Percentiles rank a stretch among this genome's conserved stretches.
These are phyloP conservation scores for Chrysoporthe puriensis DNA, from an alignment of 2,329 filamentous ascomycete genomes.

Conservation along the genomic window DNA sequence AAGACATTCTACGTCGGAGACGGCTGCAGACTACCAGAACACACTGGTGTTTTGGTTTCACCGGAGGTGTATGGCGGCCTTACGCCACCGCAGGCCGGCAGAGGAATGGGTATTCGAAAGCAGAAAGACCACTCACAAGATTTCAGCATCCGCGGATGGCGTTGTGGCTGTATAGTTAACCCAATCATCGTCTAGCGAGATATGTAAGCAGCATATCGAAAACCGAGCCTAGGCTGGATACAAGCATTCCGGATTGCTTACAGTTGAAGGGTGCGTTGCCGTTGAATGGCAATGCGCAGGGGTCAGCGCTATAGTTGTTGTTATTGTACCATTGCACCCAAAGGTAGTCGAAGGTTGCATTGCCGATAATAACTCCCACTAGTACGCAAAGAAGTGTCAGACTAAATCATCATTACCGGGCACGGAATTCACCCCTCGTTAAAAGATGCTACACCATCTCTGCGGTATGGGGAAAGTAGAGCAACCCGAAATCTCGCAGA, in stretches of 20 bases:
- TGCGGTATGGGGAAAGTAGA: too few relatives aligned
- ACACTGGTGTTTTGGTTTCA: too few relatives aligned
- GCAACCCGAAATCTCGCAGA: too few relatives aligned
- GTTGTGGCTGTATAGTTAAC: slow-evolving; percentile 34
- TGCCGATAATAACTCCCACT: slow-evolving; percentile 42
- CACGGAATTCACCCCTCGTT: too few relatives aligned
- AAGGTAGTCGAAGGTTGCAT: slow-evolving; percentile 46
- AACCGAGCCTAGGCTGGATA: background rate
- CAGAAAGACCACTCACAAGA: slow-evolving; percentile 29
- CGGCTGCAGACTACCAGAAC: too few relatives aligned
- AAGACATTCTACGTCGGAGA: too few relatives aligned
- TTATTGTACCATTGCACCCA: slow-evolving; percentile 52
- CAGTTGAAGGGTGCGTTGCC: slow-evolving; percentile 34
- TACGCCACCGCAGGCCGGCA: too few relatives aligned
- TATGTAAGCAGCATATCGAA: background rate
- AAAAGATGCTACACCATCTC: too few relatives aligned
- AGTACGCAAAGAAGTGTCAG: background rate
- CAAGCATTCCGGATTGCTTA: background rate
- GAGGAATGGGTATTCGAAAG: too few relatives aligned
- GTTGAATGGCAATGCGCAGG: slow-evolving; percentile 24
- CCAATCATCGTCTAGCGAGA: slow-evolving; percentile 32
- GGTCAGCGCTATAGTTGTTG: slow-evolving; percentile 19
- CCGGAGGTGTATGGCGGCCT: too few relatives aligned
- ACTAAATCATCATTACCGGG: background rate
- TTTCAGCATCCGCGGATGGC: slow-evolving; percentile 34